A percentile compares a stretch with the other conserved stretches of the same genome.
Conservation (phyloP, 805 yeast species). For the Candida insectalens region DNA sequence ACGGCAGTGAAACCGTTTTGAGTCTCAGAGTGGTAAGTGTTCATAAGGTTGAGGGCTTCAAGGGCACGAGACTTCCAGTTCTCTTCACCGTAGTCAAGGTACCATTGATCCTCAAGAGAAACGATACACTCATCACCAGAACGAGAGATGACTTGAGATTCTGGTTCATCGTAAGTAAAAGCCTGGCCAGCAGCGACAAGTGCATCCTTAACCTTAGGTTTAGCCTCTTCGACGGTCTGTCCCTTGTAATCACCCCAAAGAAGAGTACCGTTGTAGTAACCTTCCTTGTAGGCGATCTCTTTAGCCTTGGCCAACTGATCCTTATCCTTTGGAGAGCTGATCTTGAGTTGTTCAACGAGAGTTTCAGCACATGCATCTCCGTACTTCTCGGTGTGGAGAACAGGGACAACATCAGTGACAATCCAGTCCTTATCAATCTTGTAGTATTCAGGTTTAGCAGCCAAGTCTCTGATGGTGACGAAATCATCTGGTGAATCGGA, state of each 20-base stretch:
- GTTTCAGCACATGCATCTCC: conserved; percentile 85
- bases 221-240: conserved; percentile 83
- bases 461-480: conserved; percentile 75
- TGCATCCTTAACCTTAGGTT: conserved; percentile 77
- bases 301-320: conserved; percentile 85
- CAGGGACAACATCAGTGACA: conserved; percentile 56
- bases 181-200: conserved; percentile 70
- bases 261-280: conserved; percentile 84
- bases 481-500: conserved; percentile 98
- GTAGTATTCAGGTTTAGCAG: conserved; percentile 85
- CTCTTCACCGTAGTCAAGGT: conserved; percentile 92
- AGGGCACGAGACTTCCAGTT: conserved; percentile 75
- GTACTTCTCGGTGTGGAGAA: conserved; percentile 72
- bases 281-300: conserved; percentile 93
- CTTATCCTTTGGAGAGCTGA: conserved; percentile 89
- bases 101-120: conserved; percentile 98
- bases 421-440: conserved; percentile 85
- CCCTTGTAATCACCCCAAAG: conserved; percentile 76
- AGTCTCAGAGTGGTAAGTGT: conserved; percentile 74
- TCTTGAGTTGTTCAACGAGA: conserved; percentile 78
- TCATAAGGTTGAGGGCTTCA: conserved; percentile 69
- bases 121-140: conserved; percentile 97
- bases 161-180: conserved; percentile 91
- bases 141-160: conserved; percentile 79
- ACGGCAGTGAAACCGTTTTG: conserved; percentile 89